Percentiles rank a stretch among this genome's conserved stretches.
Evolutionary conservation across 1,284 basidiomycete species (phyloP).

Genomic region (Vanrija sp.): DNA sequence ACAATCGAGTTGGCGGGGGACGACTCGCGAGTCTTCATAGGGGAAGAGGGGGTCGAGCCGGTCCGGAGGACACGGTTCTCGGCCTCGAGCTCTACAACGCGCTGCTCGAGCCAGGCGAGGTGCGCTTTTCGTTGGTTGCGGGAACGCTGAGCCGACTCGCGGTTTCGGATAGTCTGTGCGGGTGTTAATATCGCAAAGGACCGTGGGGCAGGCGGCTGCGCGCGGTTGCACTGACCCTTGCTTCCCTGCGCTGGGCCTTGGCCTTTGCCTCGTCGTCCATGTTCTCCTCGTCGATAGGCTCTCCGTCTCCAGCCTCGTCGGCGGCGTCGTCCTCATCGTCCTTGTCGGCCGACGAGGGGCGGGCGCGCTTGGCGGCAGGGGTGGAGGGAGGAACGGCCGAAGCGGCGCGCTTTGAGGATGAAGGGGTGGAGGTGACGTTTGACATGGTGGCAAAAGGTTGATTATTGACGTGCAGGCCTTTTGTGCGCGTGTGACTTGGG

Average conservation of each 20-base stretch:
- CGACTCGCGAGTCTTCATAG: slow-evolving; percentile 21
- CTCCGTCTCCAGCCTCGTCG: slow-evolving; percentile 8
- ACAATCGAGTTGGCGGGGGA: slow-evolving; percentile 35
- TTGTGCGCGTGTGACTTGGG: too few species aligned
- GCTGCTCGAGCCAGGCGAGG: slow-evolving; percentile 42
- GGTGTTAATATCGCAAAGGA: background rate
- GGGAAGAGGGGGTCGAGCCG: slow-evolving; percentile 12
- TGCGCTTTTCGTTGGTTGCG: slow-evolving; percentile 47
- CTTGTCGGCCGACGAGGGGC: background rate
- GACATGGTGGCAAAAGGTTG: background rate
- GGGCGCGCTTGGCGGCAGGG: slow-evolving; percentile 14
- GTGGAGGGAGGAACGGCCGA: slow-evolving; percentile 5
- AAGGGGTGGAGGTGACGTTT: slow-evolving; percentile 5
- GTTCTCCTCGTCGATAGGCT: slow-evolving; percentile 17
- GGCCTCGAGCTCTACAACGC: slow-evolving; percentile 42
- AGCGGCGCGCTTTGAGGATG: slow-evolving; percentile 16
- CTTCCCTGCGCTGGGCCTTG: slow-evolving; percentile 38
- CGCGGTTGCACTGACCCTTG: slow-evolving; percentile 24
- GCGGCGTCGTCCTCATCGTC: slow-evolving; percentile 20
- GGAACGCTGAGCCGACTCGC: slow-evolving; percentile 45
- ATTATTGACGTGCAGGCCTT: background rate
- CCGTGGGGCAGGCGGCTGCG: background rate
- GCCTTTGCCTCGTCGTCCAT: slow-evolving; percentile 31
- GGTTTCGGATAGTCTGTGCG: slow-evolving; percentile 39
- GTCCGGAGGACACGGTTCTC: slow-evolving; percentile 39